Evolutionary conservation across 768 basidiomycete species (phyloP).

Genomic region (Asterophora lycoperdoides): DNA sequence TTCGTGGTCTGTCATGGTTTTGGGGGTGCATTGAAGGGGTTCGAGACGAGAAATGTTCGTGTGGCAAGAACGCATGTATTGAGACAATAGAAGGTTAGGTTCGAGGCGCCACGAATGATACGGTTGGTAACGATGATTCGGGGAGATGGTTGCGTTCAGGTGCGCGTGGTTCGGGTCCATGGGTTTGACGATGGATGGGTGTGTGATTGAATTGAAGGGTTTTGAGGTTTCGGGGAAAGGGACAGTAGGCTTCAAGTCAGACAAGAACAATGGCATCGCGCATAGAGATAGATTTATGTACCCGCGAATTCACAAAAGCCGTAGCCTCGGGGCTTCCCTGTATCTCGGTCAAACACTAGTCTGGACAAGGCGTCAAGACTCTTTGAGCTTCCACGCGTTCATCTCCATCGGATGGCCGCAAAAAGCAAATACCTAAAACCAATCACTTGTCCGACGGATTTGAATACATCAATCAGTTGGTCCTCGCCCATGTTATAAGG

Average conservation of each 20-base stretch:
- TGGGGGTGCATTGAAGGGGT: constrained; percentile 11
- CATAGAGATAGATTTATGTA: constrained; percentile 43
- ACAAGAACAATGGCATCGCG: constrained; percentile 18
- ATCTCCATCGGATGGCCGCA: constrained; percentile 2
- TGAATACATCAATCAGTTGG: constrained; percentile 84
- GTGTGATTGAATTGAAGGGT: neutral
- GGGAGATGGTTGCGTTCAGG: neutral
- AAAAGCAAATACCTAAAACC: constrained; percentile 66
- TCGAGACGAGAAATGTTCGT: constrained; percentile 8
- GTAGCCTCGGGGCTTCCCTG: constrained; percentile 93
- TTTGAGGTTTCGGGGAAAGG: constrained; percentile 13
- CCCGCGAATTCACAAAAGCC: constrained; percentile 92
- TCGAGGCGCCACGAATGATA: neutral
- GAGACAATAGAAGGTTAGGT: neutral
- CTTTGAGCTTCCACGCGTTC: constrained; percentile 10
- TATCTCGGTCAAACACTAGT: constrained; percentile 85
- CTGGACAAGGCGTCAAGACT: constrained; percentile 33
- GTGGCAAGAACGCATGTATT: constrained; percentile 7
- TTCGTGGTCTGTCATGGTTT: constrained; percentile 72
- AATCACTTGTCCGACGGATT: constrained; percentile 81
- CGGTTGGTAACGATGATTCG: constrained; percentile 4
- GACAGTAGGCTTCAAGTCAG: constrained; percentile 33
- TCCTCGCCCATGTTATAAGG: constrained; percentile 91
- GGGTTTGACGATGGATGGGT: constrained; percentile 2
- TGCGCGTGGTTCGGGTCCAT: neutral